Conservation (phyloP, 495 filamentous ascomycete species). For the Xylaria sp. region DNA sequence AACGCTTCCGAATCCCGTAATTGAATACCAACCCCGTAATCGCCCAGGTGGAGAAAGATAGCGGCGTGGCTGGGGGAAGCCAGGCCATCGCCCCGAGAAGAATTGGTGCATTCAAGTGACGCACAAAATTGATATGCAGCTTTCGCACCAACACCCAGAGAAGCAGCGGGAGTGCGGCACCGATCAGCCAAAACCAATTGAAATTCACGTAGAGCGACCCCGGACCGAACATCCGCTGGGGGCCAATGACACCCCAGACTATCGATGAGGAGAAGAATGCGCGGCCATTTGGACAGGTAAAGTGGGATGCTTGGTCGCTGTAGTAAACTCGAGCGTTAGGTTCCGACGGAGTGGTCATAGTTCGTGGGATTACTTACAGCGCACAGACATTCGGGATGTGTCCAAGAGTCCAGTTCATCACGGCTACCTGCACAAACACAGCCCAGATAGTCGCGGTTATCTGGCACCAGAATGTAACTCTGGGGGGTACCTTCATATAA, state of each 20-base stretch:
- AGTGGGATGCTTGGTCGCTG: constrained; percentile 56
- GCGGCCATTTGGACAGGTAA: constrained; percentile 66
- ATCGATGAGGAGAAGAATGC: constrained; percentile 63
- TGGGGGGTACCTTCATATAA: constrained; percentile 72
- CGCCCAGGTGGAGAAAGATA: constrained; percentile 68
- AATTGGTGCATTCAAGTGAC: constrained; percentile 63
- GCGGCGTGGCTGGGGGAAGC: constrained; percentile 64
- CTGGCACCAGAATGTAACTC: constrained; percentile 65
- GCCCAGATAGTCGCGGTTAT: constrained; percentile 63
- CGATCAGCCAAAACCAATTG: constrained; percentile 66
- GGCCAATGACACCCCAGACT: constrained; percentile 67
- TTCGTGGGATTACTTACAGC: constrained; percentile 31
- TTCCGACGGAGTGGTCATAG: no score
- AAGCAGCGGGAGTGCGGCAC: constrained; percentile 56
- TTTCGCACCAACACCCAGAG: constrained; percentile 61
- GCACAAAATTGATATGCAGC: constrained; percentile 50
- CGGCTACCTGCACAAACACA: constrained; percentile 63
- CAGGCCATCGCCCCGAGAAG: constrained; percentile 65
- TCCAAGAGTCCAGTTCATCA: constrained; percentile 67
- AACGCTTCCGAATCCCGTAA: constrained; percentile 56
- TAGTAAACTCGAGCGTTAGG: background rate
- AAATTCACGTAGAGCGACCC: constrained; percentile 65
- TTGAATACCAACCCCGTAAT: constrained; percentile 65
- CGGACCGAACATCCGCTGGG: constrained; percentile 61
- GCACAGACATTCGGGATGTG: constrained; percentile 62